A percentile compares a stretch with the other conserved stretches of the same genome.
These are phyloP conservation scores for Neoarthrinium moseri DNA, from an alignment of 2,329 filamentous ascomycete genomes.

Conservation along the genomic window DNA sequence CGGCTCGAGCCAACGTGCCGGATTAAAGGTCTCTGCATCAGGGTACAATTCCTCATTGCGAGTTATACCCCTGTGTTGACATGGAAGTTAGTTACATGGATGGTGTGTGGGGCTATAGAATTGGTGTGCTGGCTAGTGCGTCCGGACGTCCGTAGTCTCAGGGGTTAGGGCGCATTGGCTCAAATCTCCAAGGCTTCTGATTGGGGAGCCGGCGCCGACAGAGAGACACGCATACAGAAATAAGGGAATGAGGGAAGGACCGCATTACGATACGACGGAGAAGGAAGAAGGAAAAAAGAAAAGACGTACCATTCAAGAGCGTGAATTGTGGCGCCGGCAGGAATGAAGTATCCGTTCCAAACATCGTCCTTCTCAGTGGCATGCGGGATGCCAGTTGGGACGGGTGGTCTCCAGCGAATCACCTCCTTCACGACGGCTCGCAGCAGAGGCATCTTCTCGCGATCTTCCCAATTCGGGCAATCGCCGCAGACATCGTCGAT, in stretches of 20 bases:
- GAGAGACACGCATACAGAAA: too few relatives aligned
- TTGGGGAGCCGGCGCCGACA: too few relatives aligned
- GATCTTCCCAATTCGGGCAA: constrained; percentile 46
- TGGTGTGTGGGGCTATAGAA: not conserved
- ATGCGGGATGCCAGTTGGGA: constrained; percentile 53
- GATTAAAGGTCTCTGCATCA: constrained; percentile 37
- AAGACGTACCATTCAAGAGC: constrained; percentile 48
- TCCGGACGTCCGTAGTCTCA: constrained; percentile 4
- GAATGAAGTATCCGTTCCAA: constrained; percentile 48
- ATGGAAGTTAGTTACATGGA: not conserved
- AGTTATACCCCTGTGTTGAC: constrained; percentile 40
- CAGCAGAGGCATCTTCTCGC: constrained; percentile 43
- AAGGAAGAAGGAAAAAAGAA: not conserved
- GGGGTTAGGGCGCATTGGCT: too few relatives aligned
- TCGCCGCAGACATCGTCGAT: constrained; percentile 42
- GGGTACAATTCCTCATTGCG: constrained; percentile 39
- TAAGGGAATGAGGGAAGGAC: too few relatives aligned
- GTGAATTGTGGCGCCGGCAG: constrained; percentile 49
- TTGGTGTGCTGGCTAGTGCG: not conserved
- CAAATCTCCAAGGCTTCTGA: too few relatives aligned
- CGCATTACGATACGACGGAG: not conserved
- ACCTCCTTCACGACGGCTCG: constrained; percentile 51
- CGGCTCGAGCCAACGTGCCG: constrained; percentile 35
- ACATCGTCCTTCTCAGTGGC: constrained; percentile 49
- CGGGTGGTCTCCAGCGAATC: constrained; percentile 53